phyloP scores from a whole-genome alignment of 1,284 basidiomycete genomes.

The Tilletia indica region DNA sequence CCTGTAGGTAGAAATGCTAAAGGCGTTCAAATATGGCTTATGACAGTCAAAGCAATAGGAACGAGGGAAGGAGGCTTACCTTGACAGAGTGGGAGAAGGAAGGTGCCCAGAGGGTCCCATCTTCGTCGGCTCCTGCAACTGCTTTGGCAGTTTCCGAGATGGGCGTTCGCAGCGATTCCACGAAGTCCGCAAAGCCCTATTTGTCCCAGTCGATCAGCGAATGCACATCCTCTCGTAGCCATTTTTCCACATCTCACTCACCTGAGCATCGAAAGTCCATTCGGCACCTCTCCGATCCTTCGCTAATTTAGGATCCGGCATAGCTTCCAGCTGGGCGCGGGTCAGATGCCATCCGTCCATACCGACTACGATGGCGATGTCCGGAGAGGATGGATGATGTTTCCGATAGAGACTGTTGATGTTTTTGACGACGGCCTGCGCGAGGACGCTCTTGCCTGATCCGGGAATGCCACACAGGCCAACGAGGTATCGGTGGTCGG shows the following conservation, averaged over 20 bases:
- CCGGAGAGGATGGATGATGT: slow-evolving; percentile 14
- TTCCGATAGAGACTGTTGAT: slow-evolving; percentile 25
- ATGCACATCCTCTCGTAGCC: too few species aligned
- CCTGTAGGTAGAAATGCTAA: slow-evolving; percentile 43
- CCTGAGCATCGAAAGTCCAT: slow-evolving; percentile 50
- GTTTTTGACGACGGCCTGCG: slow-evolving; percentile 62
- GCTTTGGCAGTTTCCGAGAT: neutral
- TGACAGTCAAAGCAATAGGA: too few species aligned
- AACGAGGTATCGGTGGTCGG: slow-evolving; percentile 66
- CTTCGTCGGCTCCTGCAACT: neutral
- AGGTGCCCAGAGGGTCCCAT: slow-evolving; percentile 38
- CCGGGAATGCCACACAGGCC: slow-evolving; percentile 77
- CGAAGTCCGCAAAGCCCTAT: neutral
- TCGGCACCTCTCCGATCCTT: slow-evolving; percentile 48
- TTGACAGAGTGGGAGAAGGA: slow-evolving; percentile 70
- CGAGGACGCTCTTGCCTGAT: slow-evolving; percentile 76
- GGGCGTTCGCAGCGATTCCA: neutral
- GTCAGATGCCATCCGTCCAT: slow-evolving; percentile 79
- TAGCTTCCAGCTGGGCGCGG: slow-evolving; percentile 64
- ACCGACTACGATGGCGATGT: slow-evolving; percentile 66
- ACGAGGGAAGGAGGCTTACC: slow-evolving; percentile 53
- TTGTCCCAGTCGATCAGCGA: too few species aligned
- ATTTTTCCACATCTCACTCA: neutral
- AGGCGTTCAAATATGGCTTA: too few species aligned
- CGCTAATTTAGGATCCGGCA: slow-evolving; percentile 61